Base-by-base conservation (phyloP, 345 rosid genomes). In the Murraya koenigii region DNA sequence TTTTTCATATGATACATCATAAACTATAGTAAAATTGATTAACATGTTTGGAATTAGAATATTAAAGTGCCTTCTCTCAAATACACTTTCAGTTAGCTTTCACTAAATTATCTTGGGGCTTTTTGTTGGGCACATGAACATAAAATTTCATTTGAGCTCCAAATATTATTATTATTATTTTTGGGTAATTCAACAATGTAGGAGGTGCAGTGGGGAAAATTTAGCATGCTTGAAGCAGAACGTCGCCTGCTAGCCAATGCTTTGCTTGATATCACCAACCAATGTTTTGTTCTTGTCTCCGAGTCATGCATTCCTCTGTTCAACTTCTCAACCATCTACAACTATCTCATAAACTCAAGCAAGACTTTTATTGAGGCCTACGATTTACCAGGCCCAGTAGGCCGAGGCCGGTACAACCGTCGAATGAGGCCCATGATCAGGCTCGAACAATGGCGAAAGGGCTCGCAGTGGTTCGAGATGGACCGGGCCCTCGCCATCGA, bases 401-500 rank as follows among this genome's bases (percentile, higher is more conserved):
- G 94, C 49, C 89, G 94, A 1, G 95, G 98, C 75, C 87, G 99
- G 6, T 95, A 90, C 79, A 87, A 35, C 67, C 61, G 15, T 0
- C 61, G 23, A 3, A 89, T 93, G 95, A 74, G 71, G 25, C 94
- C 98, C 1, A 1, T 58, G n/a, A 81, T 95, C 23, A 71, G 5
- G 10, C 77, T 86, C 2, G 4, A 71, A 1, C 87, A 85, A 11
- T 95, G 98, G 98, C 81, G 98, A 30, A 93, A 95, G 79, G 98
- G 98, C 7, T 89, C 98, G 1, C 98, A 95, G 9, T 93, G 97
- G 98, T 93, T 95, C 13, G 98, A 89, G 69, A 82, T 92, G 66
- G 89, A 95, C 71, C 89, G 98, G 4, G 86, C 75, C 17, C 79
- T 95, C 1, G 97, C 99, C 4, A 0, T 82, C 0, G 90, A 89